phyloP scores from a whole-genome alignment of 257 asterid genomes.

The Nicotiana obtusifolia region DNA sequence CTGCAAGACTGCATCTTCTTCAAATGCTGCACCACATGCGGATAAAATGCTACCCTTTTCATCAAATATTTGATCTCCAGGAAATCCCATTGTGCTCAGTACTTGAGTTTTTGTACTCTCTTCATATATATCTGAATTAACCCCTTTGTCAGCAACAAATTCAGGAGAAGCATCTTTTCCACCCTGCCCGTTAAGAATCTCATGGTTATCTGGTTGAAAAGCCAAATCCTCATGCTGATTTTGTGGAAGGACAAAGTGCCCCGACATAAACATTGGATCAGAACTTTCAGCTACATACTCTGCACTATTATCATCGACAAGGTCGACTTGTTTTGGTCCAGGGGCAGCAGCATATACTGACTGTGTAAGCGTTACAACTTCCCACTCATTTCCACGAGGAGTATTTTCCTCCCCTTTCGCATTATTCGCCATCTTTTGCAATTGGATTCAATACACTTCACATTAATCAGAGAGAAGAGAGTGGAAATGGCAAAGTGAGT shows the following conservation, averaged over 20 bases:
- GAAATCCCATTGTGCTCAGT: constrained; percentile 34
- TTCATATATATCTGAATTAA: constrained; percentile 24
- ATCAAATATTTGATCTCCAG: constrained; percentile 31
- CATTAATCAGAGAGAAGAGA: neutral
- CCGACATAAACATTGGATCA: constrained; percentile 58
- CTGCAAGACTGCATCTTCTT: constrained; percentile 26
- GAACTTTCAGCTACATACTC: constrained; percentile 50
- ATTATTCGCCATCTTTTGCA: constrained; percentile 34
- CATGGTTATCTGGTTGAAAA: constrained; percentile 26
- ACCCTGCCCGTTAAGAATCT: constrained; percentile 23
- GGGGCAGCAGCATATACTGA: constrained; percentile 58
- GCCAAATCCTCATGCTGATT: constrained; percentile 44
- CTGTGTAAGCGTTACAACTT: constrained; percentile 50
- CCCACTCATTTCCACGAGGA: constrained; percentile 56
- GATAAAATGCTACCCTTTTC: constrained; percentile 28
- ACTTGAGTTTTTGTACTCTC: constrained; percentile 33
- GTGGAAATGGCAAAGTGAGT: neutral
- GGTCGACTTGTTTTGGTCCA: constrained; percentile 25
- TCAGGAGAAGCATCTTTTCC: constrained; percentile 20
- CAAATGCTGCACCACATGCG: constrained; percentile 31
- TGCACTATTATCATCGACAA: constrained; percentile 19
- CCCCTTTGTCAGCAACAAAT: constrained; percentile 24
- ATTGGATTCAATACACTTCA: neutral
- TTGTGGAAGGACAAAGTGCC: constrained; percentile 70
- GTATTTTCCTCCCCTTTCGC: constrained; percentile 25